These are phyloP conservation scores for Amborella trichopoda DNA, from an alignment of 164 flowering plant species.

Conservation along the genomic window DNA sequence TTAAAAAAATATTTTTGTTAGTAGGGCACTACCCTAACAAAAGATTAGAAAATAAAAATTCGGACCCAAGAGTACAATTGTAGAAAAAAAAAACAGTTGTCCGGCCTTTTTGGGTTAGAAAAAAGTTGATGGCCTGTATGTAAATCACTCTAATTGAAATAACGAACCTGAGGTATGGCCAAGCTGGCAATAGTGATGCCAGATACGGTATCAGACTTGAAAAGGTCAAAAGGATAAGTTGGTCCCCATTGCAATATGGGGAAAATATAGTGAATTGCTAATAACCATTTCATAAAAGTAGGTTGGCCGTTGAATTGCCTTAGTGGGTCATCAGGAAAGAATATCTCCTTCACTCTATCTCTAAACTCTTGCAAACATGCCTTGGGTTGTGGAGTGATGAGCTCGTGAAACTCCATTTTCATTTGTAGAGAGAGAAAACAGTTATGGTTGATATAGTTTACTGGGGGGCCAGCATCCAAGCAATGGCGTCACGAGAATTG, in stretches of 20 bases:
- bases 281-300: slow-evolving; percentile 22
- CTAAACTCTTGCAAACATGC: slow-evolving; percentile 39
- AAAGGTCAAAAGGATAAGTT: slow-evolving; percentile 34
- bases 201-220: slow-evolving; percentile 69
- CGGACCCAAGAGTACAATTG: no score
- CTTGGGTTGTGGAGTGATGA: slow-evolving; percentile 44
- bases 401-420: slow-evolving; percentile 60
- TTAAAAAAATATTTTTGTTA: no score
- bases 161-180: slow-evolving; percentile 88
- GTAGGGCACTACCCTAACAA: no score
- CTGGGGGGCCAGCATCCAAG: no score
- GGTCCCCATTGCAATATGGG: slow-evolving; percentile 92
- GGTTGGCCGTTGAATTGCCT: slow-evolving; percentile 69
- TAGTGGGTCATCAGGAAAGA: slow-evolving; percentile 89
- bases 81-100: no score
- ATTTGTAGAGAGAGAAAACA: slow-evolving; percentile 15
- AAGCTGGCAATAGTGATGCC: slow-evolving; percentile 95
- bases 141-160: no score
- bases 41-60: no score
- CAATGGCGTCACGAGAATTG: no score
- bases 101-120: no score
- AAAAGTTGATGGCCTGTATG: no score
- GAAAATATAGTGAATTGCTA: slow-evolving; percentile 59
- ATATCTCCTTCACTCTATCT: slow-evolving; percentile 55
- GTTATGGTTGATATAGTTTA: no score